These are phyloP conservation scores for Fusarium incarnatum DNA, from an alignment of 2,329 filamentous ascomycete species.

Conservation along the genomic window DNA sequence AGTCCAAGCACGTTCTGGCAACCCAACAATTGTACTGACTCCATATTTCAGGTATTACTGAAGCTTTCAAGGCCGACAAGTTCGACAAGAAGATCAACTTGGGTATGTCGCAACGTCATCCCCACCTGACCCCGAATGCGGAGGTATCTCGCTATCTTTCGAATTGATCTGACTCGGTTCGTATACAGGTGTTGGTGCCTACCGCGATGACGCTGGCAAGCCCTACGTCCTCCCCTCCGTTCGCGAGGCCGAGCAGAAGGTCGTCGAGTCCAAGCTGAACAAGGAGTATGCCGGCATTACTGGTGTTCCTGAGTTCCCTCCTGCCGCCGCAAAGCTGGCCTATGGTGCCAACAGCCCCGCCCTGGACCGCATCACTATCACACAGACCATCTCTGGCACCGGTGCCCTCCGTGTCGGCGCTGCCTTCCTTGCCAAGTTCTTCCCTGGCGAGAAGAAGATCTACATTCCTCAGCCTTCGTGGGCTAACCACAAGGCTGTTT, in stretches of 20 bases:
- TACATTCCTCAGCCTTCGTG: slow-evolving; percentile 97
- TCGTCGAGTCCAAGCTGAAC: slow-evolving; percentile 82
- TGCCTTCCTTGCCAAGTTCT: slow-evolving; percentile 92
- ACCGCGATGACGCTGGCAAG: slow-evolving; percentile 98
- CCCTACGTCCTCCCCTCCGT: slow-evolving; percentile 97
- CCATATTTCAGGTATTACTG: slow-evolving; percentile 78
- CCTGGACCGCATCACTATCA: slow-evolving; percentile 86
- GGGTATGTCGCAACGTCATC: slow-evolving; percentile 63
- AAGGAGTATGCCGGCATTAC: slow-evolving; percentile 99
- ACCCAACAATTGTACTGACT: slow-evolving; percentile 41
- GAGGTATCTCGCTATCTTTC: slow-evolving; percentile 29
- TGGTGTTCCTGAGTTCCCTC: slow-evolving; percentile 93
- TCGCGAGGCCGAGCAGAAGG: slow-evolving; percentile 86
- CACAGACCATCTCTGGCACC: slow-evolving; percentile 97
- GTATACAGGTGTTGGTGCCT: slow-evolving; percentile 85
- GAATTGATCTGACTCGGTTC: slow-evolving; percentile 37
- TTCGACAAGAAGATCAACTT: slow-evolving; percentile 98
- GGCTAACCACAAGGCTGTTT: slow-evolving; percentile 98
- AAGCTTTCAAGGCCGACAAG: slow-evolving; percentile 97
- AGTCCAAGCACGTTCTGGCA: slow-evolving; percentile 23
- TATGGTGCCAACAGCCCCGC: slow-evolving; percentile 85
- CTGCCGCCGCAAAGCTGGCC: slow-evolving; percentile 88
- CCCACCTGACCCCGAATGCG: slow-evolving; percentile 10
- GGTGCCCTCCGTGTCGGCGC: slow-evolving; percentile 95
- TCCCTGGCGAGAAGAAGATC: slow-evolving; percentile 91